phyloP scores from a whole-genome alignment of 2,329 filamentous ascomycete species.

The Hortaea sp. region DNA sequence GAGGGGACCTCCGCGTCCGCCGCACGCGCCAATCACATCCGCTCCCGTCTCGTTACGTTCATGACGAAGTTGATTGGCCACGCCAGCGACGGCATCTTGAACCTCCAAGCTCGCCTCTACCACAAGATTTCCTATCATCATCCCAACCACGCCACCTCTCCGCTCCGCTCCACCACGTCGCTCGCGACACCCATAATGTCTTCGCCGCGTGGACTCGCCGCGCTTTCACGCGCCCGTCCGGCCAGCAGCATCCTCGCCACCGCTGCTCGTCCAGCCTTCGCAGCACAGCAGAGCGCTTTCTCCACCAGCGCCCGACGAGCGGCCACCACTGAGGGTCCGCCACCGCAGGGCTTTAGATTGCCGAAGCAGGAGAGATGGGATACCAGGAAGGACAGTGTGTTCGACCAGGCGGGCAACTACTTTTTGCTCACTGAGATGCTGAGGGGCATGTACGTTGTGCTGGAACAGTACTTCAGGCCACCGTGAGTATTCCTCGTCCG shows the following conservation, averaged over 20 bases:
- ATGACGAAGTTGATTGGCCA: neutral
- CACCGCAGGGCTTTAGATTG: constrained; percentile 71
- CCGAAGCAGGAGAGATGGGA: constrained; percentile 68
- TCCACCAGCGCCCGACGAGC: constrained; percentile 48
- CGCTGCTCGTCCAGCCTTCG: constrained; percentile 33
- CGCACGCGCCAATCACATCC: neutral
- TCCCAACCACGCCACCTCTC: neutral
- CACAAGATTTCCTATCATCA: neutral
- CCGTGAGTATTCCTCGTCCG: constrained; percentile 56
- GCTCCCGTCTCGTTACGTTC: too few species aligned
- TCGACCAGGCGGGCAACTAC: constrained; percentile 83
- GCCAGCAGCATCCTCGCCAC: constrained; percentile 27
- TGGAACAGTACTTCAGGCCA: constrained; percentile 97
- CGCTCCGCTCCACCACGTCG: neutral
- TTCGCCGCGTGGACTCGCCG: constrained; percentile 31
- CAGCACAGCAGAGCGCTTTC: constrained; percentile 41
- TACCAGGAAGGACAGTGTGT: constrained; percentile 61
- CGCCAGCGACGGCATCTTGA: neutral
- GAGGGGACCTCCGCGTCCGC: neutral
- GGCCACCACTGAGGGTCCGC: constrained; percentile 60
- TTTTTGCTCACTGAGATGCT: constrained; percentile 94
- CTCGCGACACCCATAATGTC: neutral
- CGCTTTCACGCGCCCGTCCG: constrained; percentile 37
- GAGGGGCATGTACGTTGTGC: constrained; percentile 91
- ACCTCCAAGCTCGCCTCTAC: neutral